These are phyloP conservation scores for Haplographium delicatum DNA, from an alignment of 495 filamentous ascomycete species.

Conservation along the genomic window DNA sequence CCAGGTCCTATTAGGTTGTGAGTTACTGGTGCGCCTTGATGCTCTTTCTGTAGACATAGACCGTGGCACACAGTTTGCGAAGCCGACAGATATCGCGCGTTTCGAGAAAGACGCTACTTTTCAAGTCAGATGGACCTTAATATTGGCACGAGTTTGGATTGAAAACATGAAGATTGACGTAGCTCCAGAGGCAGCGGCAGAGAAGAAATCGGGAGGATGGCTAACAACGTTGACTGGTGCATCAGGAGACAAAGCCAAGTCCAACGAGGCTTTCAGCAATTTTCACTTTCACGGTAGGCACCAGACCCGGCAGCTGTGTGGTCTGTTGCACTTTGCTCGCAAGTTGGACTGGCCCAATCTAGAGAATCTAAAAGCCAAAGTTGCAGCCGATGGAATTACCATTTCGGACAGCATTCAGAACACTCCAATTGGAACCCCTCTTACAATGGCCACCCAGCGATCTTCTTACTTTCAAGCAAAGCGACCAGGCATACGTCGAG, in stretches of 20 bases:
- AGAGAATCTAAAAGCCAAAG: conserved; percentile 11
- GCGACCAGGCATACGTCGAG: conserved; percentile 15
- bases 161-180: conserved; percentile 60
- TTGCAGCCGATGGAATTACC: conserved; percentile 13
- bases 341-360: conserved; percentile 49
- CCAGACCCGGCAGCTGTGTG: conserved; percentile 45
- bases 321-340: conserved; percentile 52
- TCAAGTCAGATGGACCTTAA: conserved; percentile 75
- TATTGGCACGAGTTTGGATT: conserved; percentile 69
- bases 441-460: conserved; percentile 19
- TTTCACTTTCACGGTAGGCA: conserved; percentile 35
- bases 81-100: conserved; percentile 51
- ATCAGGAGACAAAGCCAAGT: not conserved
- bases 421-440: conserved; percentile 18
- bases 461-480: conserved; percentile 23
- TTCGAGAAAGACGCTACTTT: conserved; percentile 54
- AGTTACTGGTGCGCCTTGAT: conserved; percentile 71
- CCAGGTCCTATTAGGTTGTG: conserved; percentile 71
- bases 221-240: conserved; percentile 47
- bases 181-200: conserved; percentile 14
- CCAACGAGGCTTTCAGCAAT: conserved; percentile 8
- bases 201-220: conserved; percentile 39
- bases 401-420: conserved; percentile 14
- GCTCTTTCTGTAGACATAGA: conserved; percentile 56
- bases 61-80: conserved; percentile 41